These are phyloP conservation scores for Melanogaster broomeanus DNA, from an alignment of 768 basidiomycete species.

Conservation along the genomic window DNA sequence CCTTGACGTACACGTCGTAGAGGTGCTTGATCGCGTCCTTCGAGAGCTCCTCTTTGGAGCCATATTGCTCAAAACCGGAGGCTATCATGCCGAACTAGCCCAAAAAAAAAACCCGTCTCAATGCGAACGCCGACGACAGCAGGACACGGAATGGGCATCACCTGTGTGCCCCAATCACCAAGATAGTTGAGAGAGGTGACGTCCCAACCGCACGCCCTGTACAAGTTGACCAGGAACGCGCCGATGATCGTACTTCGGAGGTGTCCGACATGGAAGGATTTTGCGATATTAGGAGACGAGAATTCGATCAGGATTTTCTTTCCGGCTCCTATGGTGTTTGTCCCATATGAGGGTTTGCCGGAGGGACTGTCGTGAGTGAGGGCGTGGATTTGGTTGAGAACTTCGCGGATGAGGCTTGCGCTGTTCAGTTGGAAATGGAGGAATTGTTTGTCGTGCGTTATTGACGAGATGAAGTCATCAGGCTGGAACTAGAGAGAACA, in stretches of 20 bases:
- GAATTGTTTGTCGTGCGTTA: constrained; percentile 75
- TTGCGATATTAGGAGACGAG: constrained; percentile 97
- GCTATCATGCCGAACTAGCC: constrained; percentile 83
- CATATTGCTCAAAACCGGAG: constrained; percentile 90
- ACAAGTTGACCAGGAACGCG: constrained; percentile 88
- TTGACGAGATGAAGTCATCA: constrained; percentile 74
- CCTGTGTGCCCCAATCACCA: constrained; percentile 99
- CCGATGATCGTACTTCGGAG: constrained; percentile 98
- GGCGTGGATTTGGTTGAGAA: constrained; percentile 74
- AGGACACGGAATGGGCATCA: constrained; percentile 28
- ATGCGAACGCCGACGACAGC: neutral
- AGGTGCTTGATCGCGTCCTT: constrained; percentile 93
- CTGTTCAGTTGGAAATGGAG: constrained; percentile 79
- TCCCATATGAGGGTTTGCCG: constrained; percentile 75
- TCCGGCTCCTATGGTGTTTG: constrained; percentile 72
- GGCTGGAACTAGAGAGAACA: constrained; percentile 67
- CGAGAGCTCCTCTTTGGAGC: constrained; percentile 79
- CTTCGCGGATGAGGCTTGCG: constrained; percentile 58
- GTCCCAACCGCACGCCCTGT: constrained; percentile 91
- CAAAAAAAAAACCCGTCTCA: neutral
- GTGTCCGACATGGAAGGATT: constrained; percentile 97
- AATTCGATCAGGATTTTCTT: constrained; percentile 90
- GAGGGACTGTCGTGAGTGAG: constrained; percentile 65
- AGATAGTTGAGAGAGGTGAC: constrained; percentile 93
- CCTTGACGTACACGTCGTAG: constrained; percentile 92